Conservation (phyloP, 2,329 filamentous ascomycete species). For the Cytospora chrysosperma region DNA sequence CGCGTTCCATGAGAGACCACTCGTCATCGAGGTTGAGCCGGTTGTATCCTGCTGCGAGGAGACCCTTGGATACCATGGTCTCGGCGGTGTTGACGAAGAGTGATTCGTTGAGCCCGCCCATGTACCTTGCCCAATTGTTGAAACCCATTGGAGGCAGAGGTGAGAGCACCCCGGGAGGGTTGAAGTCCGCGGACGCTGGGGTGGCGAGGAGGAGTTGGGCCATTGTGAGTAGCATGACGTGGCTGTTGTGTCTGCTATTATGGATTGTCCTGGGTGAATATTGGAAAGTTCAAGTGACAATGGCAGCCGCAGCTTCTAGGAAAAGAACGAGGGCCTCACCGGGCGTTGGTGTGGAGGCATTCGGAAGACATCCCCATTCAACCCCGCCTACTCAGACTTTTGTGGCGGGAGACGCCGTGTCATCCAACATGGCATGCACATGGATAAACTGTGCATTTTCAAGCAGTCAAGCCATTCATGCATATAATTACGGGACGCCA, state of each 20-base stretch:
- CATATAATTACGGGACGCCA: constrained; percentile 7
- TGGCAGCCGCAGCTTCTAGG: neutral
- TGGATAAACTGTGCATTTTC: neutral
- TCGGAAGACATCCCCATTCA: neutral
- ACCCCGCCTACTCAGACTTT: neutral
- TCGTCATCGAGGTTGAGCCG: constrained; percentile 46
- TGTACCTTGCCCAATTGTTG: constrained; percentile 51
- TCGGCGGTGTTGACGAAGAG: constrained; percentile 48
- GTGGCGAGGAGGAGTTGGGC: constrained; percentile 18
- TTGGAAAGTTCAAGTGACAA: neutral
- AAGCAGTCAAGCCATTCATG: neutral
- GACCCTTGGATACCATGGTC: constrained; percentile 42
- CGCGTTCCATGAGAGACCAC: constrained; percentile 40
- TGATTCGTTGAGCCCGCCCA: constrained; percentile 47
- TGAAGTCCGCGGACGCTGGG: constrained; percentile 15
- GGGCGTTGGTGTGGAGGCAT: neutral
- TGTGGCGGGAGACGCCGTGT: neutral
- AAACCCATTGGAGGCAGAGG: constrained; percentile 50
- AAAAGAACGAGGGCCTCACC: neutral
- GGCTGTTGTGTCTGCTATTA: neutral
- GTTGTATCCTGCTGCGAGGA: constrained; percentile 36
- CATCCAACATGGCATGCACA: neutral
- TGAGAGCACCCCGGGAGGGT: constrained; percentile 26
- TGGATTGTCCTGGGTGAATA: neutral
- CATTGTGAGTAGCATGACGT: constrained; percentile 13